Conservation (phyloP, 148 eudicot species). For the Agrostemma githago region DNA sequence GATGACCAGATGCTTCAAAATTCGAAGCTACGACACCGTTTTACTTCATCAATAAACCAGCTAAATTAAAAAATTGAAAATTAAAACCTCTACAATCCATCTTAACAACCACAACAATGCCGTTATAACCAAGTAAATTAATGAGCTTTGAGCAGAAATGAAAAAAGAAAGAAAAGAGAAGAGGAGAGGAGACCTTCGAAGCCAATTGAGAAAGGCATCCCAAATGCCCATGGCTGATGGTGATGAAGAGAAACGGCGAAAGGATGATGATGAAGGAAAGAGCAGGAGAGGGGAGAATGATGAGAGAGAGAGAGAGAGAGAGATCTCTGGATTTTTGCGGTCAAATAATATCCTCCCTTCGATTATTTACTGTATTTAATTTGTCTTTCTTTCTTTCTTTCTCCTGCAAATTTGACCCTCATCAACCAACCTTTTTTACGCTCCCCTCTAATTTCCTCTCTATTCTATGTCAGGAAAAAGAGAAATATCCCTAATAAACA, state of each 20-base stretch:
- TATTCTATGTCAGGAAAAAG: too few relatives aligned
- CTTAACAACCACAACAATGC: not conserved
- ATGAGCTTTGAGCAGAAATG: not conserved
- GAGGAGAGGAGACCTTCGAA: slow-evolving; percentile 24
- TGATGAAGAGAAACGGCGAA: not conserved
- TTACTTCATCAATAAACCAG: not conserved
- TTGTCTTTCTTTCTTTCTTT: not conserved
- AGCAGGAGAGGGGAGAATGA: not conserved
- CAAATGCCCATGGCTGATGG: slow-evolving; percentile 28
- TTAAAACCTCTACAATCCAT: not conserved
- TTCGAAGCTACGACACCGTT: not conserved
- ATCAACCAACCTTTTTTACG: slow-evolving; percentile 6
- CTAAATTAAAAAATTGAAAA: not conserved
- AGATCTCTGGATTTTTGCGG: slow-evolving; percentile 13
- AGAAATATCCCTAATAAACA: too few relatives aligned
- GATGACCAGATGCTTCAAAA: not conserved
- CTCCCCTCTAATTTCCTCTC: not conserved
- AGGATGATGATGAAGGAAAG: slow-evolving; percentile 1
- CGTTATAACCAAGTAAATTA: not conserved
- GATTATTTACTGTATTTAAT: not conserved
- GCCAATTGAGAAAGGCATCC: slow-evolving; percentile 40
- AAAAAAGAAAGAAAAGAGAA: not conserved
- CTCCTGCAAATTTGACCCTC: slow-evolving; percentile 4
- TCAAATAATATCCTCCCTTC: slow-evolving; percentile 1
- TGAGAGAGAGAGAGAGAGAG: slow-evolving; percentile 9